Evolutionary conservation across 441 rosid species (phyloP).

Genomic region (Corymbia citriodora): DNA sequence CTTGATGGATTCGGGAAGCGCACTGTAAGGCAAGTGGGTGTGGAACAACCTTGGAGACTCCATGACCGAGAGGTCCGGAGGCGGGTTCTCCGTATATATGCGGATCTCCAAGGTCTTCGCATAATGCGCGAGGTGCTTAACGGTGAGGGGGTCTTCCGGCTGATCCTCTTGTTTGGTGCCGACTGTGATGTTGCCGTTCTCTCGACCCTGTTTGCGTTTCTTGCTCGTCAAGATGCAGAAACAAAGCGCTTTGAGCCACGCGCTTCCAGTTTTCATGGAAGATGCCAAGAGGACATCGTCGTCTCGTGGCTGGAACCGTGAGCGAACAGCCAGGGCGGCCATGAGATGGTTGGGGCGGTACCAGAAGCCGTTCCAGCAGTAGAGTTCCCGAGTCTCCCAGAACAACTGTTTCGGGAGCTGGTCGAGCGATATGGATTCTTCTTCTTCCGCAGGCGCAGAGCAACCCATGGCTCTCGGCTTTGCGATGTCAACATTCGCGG

Average conservation of each 20-base stretch:
- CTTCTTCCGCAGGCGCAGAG: neutral
- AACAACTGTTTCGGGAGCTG: neutral
- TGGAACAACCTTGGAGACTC: neutral
- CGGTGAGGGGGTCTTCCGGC: neutral
- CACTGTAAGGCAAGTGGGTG: neutral
- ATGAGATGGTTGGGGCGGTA: neutral
- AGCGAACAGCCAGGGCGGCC: neutral
- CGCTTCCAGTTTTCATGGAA: slow-evolving; percentile 3
- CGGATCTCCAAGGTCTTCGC: neutral
- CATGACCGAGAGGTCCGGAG: neutral
- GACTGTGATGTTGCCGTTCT: neutral
- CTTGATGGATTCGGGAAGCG: neutral
- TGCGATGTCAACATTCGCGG: neutral
- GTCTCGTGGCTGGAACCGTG: neutral
- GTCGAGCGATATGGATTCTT: neutral
- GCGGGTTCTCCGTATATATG: neutral
- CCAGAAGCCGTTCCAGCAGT: neutral
- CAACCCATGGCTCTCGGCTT: neutral
- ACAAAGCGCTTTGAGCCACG: slow-evolving; percentile 9
- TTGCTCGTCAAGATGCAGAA: neutral
- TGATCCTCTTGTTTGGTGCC: neutral
- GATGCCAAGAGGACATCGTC: neutral
- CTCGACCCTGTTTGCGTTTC: neutral
- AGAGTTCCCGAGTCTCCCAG: neutral
- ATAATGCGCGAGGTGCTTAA: neutral